A percentile compares a stretch with the other conserved stretches of the same genome.
phyloP scores from a whole-genome alignment of 2,329 filamentous ascomycete genomes.

The Paramyrothecium roridum region DNA sequence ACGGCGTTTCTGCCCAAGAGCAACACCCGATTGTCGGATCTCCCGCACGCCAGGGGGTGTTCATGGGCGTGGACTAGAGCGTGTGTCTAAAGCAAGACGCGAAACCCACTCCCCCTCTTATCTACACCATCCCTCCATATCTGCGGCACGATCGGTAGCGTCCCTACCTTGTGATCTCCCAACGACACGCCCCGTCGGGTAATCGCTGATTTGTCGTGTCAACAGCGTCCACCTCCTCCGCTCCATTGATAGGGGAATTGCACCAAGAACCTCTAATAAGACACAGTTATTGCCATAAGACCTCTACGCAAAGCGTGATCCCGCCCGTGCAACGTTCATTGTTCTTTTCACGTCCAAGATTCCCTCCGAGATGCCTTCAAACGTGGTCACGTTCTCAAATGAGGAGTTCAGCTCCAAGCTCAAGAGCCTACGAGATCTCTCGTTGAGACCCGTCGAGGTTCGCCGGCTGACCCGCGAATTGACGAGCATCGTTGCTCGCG shows the following conservation, averaged over 20 bases:
- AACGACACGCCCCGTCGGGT: too few species aligned
- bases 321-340: neutral
- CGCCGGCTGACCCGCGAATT: constrained; percentile 15
- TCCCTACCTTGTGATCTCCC: too few species aligned
- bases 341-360: neutral
- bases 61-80: neutral
- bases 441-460: constrained; percentile 10
- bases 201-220: too few species aligned
- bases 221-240: too few species aligned
- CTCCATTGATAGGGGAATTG: too few species aligned
- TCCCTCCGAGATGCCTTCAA: neutral
- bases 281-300: neutral
- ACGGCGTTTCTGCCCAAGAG: neutral
- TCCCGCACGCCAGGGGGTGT: neutral
- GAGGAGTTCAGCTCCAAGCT: constrained; percentile 1
- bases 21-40: neutral
- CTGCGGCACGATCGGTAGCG: too few species aligned
- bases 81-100: neutral
- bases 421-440: constrained; percentile 9
- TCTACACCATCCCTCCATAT: neutral
- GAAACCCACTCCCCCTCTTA: neutral
- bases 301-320: neutral
- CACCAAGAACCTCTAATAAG: neutral
- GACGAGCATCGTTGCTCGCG: constrained; percentile 17
- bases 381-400: neutral